Conservation (phyloP, 2,329 filamentous ascomycete genomes). For the Basipetospora sp. region DNA sequence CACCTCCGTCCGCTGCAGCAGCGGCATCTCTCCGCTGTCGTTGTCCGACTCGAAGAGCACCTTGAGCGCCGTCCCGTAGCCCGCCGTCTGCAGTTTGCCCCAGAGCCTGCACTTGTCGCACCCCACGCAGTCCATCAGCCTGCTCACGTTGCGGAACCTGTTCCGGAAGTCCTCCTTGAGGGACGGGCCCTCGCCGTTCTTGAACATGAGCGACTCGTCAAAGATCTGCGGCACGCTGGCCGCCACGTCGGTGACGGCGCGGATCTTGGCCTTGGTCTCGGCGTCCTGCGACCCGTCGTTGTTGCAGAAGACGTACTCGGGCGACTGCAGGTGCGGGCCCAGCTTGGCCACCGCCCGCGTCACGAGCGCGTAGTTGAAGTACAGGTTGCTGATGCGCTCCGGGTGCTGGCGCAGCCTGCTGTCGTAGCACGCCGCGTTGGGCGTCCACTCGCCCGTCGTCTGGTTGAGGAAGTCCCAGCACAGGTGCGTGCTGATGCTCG, state of each 20-base stretch:
- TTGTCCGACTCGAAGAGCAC: slow-evolving; percentile 86
- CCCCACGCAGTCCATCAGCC: slow-evolving; percentile 95
- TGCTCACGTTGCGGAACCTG: slow-evolving; percentile 89
- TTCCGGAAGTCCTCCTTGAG: slow-evolving; percentile 96
- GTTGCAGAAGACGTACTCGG: slow-evolving; percentile 77
- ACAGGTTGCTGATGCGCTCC: slow-evolving; percentile 89
- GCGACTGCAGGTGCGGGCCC: slow-evolving; percentile 54
- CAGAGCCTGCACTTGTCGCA: slow-evolving; percentile 97
- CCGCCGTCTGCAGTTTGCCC: slow-evolving; percentile 91
- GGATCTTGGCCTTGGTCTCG: slow-evolving; percentile 66
- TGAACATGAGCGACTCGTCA: slow-evolving; percentile 91
- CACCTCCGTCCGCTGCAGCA: slow-evolving; percentile 74
- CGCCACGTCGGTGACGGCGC: slow-evolving; percentile 57
- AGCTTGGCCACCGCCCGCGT: slow-evolving; percentile 84
- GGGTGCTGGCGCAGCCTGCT: slow-evolving; percentile 69
- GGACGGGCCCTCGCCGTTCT: slow-evolving; percentile 55
- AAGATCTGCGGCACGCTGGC: slow-evolving; percentile 67
- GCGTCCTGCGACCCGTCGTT: slow-evolving; percentile 68
- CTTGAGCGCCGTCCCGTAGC: slow-evolving; percentile 88
- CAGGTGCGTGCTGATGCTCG: slow-evolving; percentile 88
- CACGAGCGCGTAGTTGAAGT: slow-evolving; percentile 97
- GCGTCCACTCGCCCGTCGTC: slow-evolving; percentile 81
- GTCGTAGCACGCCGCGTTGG: slow-evolving; percentile 80
- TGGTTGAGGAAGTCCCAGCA: slow-evolving; percentile 96
- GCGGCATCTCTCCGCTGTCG: slow-evolving; percentile 45